These are phyloP conservation scores for Arthroderma sp. DNA, from an alignment of 2,329 filamentous ascomycete genomes.

Conservation along the genomic window DNA sequence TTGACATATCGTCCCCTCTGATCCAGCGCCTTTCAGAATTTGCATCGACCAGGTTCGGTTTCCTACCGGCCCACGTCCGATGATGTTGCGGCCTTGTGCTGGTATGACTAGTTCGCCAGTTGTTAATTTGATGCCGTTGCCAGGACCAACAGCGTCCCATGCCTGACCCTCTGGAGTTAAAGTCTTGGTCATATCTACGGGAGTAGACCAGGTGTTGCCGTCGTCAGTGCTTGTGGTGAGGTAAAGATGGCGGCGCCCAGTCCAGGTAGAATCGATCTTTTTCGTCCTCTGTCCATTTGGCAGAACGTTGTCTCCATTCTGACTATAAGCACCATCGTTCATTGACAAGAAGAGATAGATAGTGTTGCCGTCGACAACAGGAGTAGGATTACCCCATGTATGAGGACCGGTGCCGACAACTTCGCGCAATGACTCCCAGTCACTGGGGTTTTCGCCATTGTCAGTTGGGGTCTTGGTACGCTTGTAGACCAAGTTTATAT, in stretches of 20 bases:
- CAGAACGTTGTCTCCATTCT: constrained; percentile 17
- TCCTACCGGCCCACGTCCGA: constrained; percentile 16
- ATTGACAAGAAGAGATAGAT: constrained; percentile 24
- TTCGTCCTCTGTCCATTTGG: constrained; percentile 16
- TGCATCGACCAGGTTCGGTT: constrained; percentile 16
- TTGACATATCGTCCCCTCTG: constrained; percentile 7
- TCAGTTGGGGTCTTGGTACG: constrained; percentile 18
- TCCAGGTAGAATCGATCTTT: constrained; percentile 16
- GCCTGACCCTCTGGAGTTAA: constrained; percentile 14
- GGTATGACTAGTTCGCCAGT: constrained; percentile 17
- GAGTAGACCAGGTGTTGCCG: constrained; percentile 18
- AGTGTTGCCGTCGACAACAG: constrained; percentile 22
- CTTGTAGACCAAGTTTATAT: constrained; percentile 24
- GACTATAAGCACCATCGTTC: constrained; percentile 21
- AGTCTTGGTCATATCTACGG: constrained; percentile 16
- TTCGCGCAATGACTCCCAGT: constrained; percentile 21
- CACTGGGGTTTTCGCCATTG: constrained; percentile 14
- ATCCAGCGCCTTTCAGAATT: constrained; percentile 4
- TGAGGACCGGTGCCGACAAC: constrained; percentile 18
- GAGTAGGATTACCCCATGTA: constrained; percentile 24
- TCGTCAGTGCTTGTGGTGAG: constrained; percentile 19
- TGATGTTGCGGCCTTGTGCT: constrained; percentile 17
- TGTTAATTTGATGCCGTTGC: constrained; percentile 16
- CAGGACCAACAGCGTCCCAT: constrained; percentile 19
- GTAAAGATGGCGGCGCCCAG: constrained; percentile 18